Evolutionary conservation across 192 early-diverging fungal genomes (phyloP), one percentile per base, ranked within the genome.

Genomic region (Dimargaris cristalligena): DNA sequence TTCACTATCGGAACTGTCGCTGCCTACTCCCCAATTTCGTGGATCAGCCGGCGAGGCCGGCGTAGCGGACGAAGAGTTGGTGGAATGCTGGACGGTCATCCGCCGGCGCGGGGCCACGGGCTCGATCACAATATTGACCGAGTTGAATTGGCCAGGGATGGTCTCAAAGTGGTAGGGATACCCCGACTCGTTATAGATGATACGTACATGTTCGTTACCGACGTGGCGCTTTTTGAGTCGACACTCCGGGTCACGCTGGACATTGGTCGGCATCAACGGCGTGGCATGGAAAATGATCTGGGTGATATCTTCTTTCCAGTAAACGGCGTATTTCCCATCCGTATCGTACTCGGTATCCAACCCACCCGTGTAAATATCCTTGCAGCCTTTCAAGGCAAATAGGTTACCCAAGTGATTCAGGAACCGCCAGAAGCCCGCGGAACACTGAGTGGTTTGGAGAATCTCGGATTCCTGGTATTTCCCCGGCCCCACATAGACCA

Each of bases 161-260:
- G 91, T 97, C 59, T 92, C 85, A 68, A 93, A 92, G 33, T 78
- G 79, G 65, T 88, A 91, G 9, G 83, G 78, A 0, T 60, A 59
- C 1, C 87, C 92, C 33, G 86, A 86, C 65, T 99, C 93, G 65
- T 97, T 93, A 63, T 84, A 99, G 10, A 95, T 82, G 62, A 99
- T 86, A 34, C 83, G 81, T 51, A 99, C 89, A 73, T 83, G 96
- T 71, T 99, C 92, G 65, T 99, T 99, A 44, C 92, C 95, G 62
- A 99, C 92, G 65, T 95, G 91, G 30, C 90, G 74, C 73, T 99
- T 99, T 64, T 99, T 99, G 18, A 67, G 66, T 61, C 78, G 84
- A 64, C 89, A 79, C 48, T 80, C 71, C 49, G 84, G 80, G 67
- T 99, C 93, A 48, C 80, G 79, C 41, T 74, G 71, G 1, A 78